Percentiles rank a stretch among this genome's conserved stretches.
Evolutionary conservation across 768 basidiomycete genomes (phyloP).

Genomic region (Rhodotorula sphaerocarpa): DNA sequence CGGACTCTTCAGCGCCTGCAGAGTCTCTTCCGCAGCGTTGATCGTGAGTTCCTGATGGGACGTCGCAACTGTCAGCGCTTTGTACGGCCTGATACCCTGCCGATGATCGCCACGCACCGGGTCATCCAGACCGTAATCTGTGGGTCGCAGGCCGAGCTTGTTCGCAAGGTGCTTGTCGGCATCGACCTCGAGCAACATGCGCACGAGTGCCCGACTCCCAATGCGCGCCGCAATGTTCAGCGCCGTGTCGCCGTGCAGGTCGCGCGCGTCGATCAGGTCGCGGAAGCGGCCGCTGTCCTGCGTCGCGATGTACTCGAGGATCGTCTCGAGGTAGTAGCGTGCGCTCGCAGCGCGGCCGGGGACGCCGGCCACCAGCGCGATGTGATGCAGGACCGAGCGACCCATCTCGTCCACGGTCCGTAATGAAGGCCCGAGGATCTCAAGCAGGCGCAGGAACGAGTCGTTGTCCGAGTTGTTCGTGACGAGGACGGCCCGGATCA

Average conservation of each 20-base stretch:
- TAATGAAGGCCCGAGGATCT: conserved; percentile 61
- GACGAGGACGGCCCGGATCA: conserved; percentile 83
- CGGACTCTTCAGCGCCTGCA: neutral
- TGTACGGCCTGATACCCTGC: conserved; percentile 23
- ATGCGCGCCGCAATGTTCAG: conserved; percentile 90
- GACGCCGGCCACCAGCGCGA: conserved; percentile 80
- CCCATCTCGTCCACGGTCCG: conserved; percentile 79
- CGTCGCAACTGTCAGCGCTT: conserved; percentile 39
- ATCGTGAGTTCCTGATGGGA: conserved; percentile 62
- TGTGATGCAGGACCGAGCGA: conserved; percentile 82
- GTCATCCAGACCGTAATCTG: conserved; percentile 76
- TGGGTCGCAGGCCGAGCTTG: conserved; percentile 84
- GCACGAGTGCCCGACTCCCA: conserved; percentile 77
- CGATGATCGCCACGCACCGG: neutral
- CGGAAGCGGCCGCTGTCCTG: conserved; percentile 60
- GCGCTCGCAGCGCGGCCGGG: conserved; percentile 76
- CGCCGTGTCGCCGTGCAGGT: conserved; percentile 91
- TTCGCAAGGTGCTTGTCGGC: conserved; percentile 83
- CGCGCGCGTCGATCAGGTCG: conserved; percentile 78
- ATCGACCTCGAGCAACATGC: conserved; percentile 79
- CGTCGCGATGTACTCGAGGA: conserved; percentile 63
- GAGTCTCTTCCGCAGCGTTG: conserved; percentile 60
- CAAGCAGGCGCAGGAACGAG: conserved; percentile 60
- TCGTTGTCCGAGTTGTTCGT: conserved; percentile 76
- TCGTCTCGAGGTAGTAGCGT: conserved; percentile 80